Evolutionary conservation across 768 basidiomycete species (phyloP).

Genomic region (Gautieria morchelliformis): DNA sequence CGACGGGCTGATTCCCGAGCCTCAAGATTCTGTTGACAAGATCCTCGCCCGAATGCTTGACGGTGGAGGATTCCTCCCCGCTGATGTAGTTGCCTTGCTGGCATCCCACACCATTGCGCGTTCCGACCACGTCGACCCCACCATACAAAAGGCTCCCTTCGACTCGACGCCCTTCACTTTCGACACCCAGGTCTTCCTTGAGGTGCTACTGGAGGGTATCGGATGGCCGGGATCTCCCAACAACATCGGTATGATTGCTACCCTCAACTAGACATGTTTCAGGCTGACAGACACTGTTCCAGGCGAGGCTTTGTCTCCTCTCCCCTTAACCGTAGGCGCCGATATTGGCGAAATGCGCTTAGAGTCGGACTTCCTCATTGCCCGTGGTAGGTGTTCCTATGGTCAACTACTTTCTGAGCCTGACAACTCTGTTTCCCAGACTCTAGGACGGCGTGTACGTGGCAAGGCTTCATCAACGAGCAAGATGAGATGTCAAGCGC

Average conservation of each 20-base stretch:
- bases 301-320: constrained; percentile 19
- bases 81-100: constrained; percentile 10
- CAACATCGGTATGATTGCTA: background rate
- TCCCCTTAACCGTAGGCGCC: background rate
- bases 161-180: constrained; percentile 12
- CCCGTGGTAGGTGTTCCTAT: constrained; percentile 14
- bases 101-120: constrained; percentile 13
- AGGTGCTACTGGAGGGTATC: constrained; percentile 6
- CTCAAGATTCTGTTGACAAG: constrained; percentile 9
- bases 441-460: constrained; percentile 3
- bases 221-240: constrained; percentile 3
- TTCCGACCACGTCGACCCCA: constrained; percentile 8
- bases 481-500: constrained; percentile 24
- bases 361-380: constrained; percentile 18
- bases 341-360: constrained; percentile 19
- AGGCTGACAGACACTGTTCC: background rate
- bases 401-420: constrained; percentile 1
- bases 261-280: no score
- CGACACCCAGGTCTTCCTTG: constrained; percentile 13
- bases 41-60: constrained; percentile 12
- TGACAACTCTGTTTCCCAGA: background rate
- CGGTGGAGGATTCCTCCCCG: constrained; percentile 10
- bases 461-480: constrained; percentile 13
- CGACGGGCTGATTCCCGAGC: constrained; percentile 14
- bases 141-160: constrained; percentile 7